These are phyloP conservation scores for Casuarina equisetifolia DNA, from an alignment of 306 rosid genomes.

Conservation along the genomic window DNA sequence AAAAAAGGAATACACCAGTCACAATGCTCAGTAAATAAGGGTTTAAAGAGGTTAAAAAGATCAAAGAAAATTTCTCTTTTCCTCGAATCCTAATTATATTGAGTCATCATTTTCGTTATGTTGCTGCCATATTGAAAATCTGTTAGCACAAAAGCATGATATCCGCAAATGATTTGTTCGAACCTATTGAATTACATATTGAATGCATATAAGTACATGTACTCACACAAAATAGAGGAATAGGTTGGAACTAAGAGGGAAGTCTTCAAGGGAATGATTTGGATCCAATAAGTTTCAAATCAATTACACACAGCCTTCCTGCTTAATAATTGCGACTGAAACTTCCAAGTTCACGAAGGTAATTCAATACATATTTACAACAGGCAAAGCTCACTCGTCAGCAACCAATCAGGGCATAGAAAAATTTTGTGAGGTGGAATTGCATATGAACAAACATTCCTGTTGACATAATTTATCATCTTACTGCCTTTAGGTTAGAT, in stretches of 20 bases:
- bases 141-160: background rate
- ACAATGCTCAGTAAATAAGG: background rate
- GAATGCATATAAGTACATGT: background rate
- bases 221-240: background rate
- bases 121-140: background rate
- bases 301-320: background rate
- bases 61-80: background rate
- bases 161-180: background rate
- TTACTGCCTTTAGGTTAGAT: background rate
- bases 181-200: background rate
- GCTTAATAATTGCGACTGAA: no score
- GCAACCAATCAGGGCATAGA: background rate
- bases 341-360: no score
- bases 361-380: background rate
- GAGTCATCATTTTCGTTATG: background rate
- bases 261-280: background rate
- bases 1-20: background rate
- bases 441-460: background rate
- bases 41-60: background rate
- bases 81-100: background rate
- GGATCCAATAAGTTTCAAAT: background rate
- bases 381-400: background rate
- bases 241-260: background rate
- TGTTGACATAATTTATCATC: background rate
- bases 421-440: background rate